Conservation (phyloP, 1,284 basidiomycete genomes). For the Neonothopanus nambi region DNA sequence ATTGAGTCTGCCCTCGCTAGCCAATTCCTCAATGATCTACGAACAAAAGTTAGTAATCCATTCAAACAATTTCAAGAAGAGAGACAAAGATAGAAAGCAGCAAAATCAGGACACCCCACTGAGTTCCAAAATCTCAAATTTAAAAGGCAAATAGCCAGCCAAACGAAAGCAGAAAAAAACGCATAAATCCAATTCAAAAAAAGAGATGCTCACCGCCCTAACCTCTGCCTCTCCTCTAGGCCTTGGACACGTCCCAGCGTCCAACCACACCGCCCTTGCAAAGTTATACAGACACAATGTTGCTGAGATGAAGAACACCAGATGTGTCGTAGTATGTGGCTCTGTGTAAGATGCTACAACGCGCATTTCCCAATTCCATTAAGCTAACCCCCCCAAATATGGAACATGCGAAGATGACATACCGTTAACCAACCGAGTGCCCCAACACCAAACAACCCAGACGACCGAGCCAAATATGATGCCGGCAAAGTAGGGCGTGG, state of each 20-base stretch:
- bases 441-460: constrained; percentile 88
- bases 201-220: constrained; percentile 61
- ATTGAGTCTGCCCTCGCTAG: constrained; percentile 85
- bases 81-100: too few species aligned
- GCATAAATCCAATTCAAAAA: neutral
- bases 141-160: neutral
- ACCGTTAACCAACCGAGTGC: constrained; percentile 73
- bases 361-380: too few species aligned
- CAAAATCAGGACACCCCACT: too few species aligned
- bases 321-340: constrained; percentile 70
- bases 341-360: constrained; percentile 23
- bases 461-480: constrained; percentile 86
- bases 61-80: too few species aligned
- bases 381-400: too few species aligned
- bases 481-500: constrained; percentile 89
- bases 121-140: too few species aligned
- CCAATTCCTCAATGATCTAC: constrained; percentile 87
- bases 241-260: constrained; percentile 88
- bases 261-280: constrained; percentile 84
- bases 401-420: constrained; percentile 23
- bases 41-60: neutral
- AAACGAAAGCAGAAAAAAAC: neutral
- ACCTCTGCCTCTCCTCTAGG: constrained; percentile 80
- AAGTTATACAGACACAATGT: constrained; percentile 86
- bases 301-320: constrained; percentile 72